Percentiles rank a stretch among this genome's conserved stretches.
Evolutionary conservation across 2,329 filamentous ascomycete species (phyloP).

Genomic region (Purpureocillium lavendulum): DNA sequence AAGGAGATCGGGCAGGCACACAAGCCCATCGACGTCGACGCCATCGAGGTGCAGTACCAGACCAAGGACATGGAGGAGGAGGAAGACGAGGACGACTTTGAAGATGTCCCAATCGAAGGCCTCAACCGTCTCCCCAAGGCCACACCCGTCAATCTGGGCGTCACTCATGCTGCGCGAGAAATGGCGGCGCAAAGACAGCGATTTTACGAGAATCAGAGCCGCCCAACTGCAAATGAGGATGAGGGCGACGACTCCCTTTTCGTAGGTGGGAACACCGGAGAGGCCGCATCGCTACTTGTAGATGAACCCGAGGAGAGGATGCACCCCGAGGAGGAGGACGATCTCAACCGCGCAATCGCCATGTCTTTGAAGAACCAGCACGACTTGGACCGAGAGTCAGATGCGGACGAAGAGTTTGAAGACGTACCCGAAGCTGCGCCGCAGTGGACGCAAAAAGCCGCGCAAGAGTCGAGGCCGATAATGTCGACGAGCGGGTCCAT

Average conservation of each 20-base stretch:
- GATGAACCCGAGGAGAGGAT: constrained; percentile 27
- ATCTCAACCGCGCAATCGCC: constrained; percentile 73
- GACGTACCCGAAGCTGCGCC: constrained; percentile 38
- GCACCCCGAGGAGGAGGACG: constrained; percentile 39
- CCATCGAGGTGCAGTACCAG: constrained; percentile 47
- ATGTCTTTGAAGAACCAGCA: constrained; percentile 69
- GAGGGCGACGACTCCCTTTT: constrained; percentile 43
- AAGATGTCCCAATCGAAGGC: constrained; percentile 87
- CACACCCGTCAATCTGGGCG: constrained; percentile 11
- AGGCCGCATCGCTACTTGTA: constrained; percentile 9
- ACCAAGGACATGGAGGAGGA: constrained; percentile 56
- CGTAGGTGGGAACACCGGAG: constrained; percentile 22
- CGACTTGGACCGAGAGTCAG: constrained; percentile 23
- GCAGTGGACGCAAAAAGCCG: constrained; percentile 48
- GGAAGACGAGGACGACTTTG: constrained; percentile 70
- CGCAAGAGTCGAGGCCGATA: constrained; percentile 41
- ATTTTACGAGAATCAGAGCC: constrained; percentile 13
- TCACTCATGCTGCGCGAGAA: constrained; percentile 16
- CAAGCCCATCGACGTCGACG: constrained; percentile 89
- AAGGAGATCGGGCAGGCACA: constrained; percentile 71
- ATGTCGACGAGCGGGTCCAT: constrained; percentile 44
- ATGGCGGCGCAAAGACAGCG: constrained; percentile 17
- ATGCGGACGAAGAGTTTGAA: constrained; percentile 37
- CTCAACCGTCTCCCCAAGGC: constrained; percentile 71
- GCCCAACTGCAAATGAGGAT: constrained; percentile 24